phyloP scores from a whole-genome alignment of 23 red algal genomes.

The Chondrus crispus region DNA sequence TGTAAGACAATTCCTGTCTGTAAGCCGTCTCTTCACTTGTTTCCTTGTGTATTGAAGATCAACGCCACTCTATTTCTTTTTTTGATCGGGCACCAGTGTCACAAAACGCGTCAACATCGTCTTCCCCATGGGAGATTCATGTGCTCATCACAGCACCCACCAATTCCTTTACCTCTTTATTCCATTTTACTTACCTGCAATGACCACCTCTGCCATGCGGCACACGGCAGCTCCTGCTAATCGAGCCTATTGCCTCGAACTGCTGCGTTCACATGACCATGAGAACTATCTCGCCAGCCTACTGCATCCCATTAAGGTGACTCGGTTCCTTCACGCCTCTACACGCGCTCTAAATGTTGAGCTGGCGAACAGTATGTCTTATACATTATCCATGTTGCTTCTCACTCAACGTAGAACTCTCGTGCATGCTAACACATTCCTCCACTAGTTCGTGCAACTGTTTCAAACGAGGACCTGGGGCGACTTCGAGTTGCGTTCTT shows the following conservation, averaged over 20 bases:
- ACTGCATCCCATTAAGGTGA: constrained; percentile 20
- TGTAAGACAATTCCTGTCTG: no score
- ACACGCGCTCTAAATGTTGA: constrained; percentile 66
- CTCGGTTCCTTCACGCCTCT: constrained; percentile 32
- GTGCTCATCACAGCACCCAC: no score
- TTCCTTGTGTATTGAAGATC: no score
- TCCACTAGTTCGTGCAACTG: constrained; percentile 41
- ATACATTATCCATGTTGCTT: neutral
- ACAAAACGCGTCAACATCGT: no score
- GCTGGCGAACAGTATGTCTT: constrained; percentile 40
- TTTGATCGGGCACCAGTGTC: no score
- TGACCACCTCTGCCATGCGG: neutral
- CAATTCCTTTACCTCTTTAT: no score
- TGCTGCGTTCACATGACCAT: constrained; percentile 45
- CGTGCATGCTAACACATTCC: neutral
- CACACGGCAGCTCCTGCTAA: constrained; percentile 26
- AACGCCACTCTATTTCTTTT: no score
- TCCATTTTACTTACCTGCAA: no score
- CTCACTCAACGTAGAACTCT: neutral
- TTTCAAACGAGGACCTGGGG: constrained; percentile 66
- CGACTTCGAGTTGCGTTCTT: constrained; percentile 55
- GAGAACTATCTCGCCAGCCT: constrained; percentile 71
- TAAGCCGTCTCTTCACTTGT: no score
- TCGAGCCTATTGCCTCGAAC: constrained; percentile 27
- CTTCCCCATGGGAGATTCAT: no score